A percentile compares a stretch with the other conserved stretches of the same genome.
Conservation (phyloP, 345 rosid genomes). For the Lumnitzera racemosa region DNA sequence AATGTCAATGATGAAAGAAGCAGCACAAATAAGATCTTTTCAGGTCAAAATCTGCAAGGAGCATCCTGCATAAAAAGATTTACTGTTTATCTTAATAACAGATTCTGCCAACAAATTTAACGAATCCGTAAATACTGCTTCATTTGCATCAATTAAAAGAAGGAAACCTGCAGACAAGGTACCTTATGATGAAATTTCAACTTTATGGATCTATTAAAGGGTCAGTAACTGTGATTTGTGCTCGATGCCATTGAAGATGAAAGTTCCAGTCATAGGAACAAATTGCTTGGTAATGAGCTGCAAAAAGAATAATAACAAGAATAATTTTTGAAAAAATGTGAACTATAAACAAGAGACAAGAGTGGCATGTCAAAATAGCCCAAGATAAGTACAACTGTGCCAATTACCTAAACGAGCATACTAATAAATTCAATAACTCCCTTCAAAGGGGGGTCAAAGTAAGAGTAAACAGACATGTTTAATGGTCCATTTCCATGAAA, state of each 20-base stretch:
- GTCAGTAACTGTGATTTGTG: conserved; percentile 78
- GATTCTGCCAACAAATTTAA: conserved; percentile 13
- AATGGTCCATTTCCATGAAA: too few relatives aligned
- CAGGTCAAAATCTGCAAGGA: neutral
- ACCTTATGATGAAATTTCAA: neutral
- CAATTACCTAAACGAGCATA: too few relatives aligned
- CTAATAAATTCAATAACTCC: neutral
- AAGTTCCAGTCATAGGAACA: conserved; percentile 82
- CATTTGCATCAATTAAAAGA: too few relatives aligned
- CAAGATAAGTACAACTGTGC: too few relatives aligned
- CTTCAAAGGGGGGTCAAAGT: neutral
- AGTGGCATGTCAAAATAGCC: too few relatives aligned
- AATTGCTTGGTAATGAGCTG: conserved; percentile 93
- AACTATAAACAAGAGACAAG: too few relatives aligned
- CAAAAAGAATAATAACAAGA: neutral
- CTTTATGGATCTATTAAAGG: conserved; percentile 24
- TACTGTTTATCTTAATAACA: neutral
- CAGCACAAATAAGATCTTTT: too few relatives aligned
- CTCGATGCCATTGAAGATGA: conserved; percentile 89
- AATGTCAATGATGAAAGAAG: too few relatives aligned
- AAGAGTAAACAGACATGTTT: conserved; percentile 2
- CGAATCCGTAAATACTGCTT: neutral
- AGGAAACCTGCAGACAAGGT: neutral
- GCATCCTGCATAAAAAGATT: neutral
- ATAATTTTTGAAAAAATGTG: neutral